A percentile compares a stretch with the other conserved stretches of the same genome.
These are phyloP conservation scores for Acacia concinna DNA, from an alignment of 331 rosid genomes.

Conservation along the genomic window DNA sequence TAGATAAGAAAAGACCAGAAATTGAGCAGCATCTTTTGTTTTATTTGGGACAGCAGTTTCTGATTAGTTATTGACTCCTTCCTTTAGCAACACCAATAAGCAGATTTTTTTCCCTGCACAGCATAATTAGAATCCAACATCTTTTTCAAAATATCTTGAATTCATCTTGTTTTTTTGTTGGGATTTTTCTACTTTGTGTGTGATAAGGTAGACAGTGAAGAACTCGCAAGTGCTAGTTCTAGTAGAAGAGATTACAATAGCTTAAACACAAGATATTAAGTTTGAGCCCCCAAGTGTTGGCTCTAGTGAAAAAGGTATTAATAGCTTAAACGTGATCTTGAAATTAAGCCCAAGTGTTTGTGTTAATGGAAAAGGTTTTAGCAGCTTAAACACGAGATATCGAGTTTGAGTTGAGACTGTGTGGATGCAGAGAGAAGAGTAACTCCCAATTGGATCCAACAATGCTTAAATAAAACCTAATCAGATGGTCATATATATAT, in stretches of 20 bases:
- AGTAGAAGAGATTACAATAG: no score
- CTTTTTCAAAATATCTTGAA: background rate
- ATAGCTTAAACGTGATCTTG: no score
- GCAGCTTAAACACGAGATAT: no score
- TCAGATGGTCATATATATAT: background rate
- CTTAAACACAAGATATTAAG: background rate
- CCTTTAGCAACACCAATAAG: constrained; percentile 32
- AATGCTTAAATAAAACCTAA: no score
- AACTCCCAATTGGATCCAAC: no score
- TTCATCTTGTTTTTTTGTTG: background rate
- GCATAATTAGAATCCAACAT: background rate
- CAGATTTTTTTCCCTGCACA: background rate
- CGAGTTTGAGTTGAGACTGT: background rate
- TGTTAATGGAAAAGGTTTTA: no score
- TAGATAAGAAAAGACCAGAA: background rate
- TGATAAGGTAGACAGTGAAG: background rate
- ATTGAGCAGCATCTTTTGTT: constrained; percentile 30
- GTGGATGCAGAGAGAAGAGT: background rate
- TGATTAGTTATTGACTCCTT: constrained; percentile 31
- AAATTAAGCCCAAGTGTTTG: no score
- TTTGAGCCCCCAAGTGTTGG: no score
- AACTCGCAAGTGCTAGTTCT: no score
- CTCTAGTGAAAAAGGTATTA: no score
- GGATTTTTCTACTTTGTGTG: background rate
- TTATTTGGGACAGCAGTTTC: constrained; percentile 31